Evolutionary conservation across 2,329 filamentous ascomycete species (phyloP).

Genomic region (Stagonosporopsis rhizophila): DNA sequence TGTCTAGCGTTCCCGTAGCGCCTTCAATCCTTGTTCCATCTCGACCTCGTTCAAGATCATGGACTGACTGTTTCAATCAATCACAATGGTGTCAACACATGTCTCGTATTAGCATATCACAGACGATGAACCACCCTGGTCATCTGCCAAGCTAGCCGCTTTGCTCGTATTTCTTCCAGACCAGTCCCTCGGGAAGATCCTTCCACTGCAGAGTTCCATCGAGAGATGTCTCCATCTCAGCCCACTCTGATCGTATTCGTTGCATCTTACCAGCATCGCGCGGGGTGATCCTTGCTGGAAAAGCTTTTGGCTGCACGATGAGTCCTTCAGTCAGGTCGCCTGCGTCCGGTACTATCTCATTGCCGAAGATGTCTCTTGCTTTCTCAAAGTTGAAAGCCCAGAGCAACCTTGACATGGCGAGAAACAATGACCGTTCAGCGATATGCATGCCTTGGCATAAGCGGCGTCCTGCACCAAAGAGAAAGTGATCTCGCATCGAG

Average conservation of each 20-base stretch:
- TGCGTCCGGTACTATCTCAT: slow-evolving; percentile 20
- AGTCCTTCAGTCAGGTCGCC: slow-evolving; percentile 28
- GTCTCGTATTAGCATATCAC: too few species aligned
- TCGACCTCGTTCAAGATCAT: too few species aligned
- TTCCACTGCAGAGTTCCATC: slow-evolving; percentile 32
- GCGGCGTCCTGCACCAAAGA: slow-evolving; percentile 49
- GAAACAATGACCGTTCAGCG: slow-evolving; percentile 41
- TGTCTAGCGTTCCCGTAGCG: neutral
- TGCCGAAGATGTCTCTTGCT: slow-evolving; percentile 2
- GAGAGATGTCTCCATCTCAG: slow-evolving; percentile 23
- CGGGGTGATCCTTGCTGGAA: slow-evolving; percentile 25
- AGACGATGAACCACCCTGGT: too few species aligned
- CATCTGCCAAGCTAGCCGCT: neutral
- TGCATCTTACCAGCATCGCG: slow-evolving; percentile 18
- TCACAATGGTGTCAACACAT: too few species aligned
- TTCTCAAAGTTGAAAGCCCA: slow-evolving; percentile 43
- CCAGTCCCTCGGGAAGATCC: slow-evolving; percentile 25
- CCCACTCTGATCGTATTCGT: slow-evolving; percentile 26
- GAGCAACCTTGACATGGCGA: slow-evolving; percentile 41
- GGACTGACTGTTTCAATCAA: too few species aligned
- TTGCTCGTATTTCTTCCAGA: slow-evolving; percentile 24
- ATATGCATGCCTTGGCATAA: slow-evolving; percentile 51
- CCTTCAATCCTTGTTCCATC: too few species aligned
- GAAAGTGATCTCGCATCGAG: slow-evolving; percentile 45
- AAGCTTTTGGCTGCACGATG: slow-evolving; percentile 26